Evolutionary conservation across 345 rosid genomes (phyloP).

Genomic region (Isatis tinctoria): DNA sequence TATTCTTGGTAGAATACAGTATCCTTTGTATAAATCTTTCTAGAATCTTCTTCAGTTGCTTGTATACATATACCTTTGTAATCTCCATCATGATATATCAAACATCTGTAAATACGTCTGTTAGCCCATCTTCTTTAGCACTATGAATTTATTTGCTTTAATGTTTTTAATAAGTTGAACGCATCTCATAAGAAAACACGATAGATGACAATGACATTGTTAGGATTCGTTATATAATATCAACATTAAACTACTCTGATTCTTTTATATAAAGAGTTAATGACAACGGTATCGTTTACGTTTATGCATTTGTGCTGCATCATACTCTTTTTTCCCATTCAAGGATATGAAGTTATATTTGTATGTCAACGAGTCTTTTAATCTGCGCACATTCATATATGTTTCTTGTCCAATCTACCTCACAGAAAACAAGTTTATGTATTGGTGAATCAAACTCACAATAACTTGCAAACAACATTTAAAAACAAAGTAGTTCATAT

Average conservation of each 20-base stretch:
- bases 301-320: not conserved
- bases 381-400: not conserved
- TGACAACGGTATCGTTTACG: not conserved
- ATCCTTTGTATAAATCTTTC: no score
- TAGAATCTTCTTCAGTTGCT: no score
- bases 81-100: no score
- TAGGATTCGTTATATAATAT: not conserved
- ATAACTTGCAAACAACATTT: no score
- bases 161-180: not conserved
- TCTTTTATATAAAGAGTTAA: not conserved
- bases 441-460: no score
- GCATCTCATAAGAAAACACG: not conserved
- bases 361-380: not conserved
- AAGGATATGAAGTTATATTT: not conserved
- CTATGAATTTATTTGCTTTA: not conserved
- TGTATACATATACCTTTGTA: no score
- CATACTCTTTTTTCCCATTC: not conserved
- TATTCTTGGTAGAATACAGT: not conserved
- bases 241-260: not conserved
- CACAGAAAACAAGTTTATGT: not conserved
- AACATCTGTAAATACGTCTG: not conserved
- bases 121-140: not conserved
- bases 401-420: not conserved
- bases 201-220: no score
- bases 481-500: no score